These are phyloP conservation scores for Cocos nucifera DNA, from an alignment of 176 grass and related monocot species.

Conservation along the genomic window DNA sequence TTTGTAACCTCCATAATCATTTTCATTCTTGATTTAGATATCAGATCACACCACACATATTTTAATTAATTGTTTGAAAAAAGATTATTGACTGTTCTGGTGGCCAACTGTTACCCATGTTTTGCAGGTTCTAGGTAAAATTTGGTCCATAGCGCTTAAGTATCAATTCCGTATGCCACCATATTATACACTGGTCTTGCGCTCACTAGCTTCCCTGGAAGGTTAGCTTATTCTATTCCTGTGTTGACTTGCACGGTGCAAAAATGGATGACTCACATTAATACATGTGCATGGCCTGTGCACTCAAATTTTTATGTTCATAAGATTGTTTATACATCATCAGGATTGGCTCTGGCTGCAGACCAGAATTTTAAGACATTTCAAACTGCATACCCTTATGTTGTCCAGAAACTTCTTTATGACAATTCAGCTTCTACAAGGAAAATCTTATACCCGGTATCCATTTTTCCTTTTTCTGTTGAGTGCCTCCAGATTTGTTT, in stretches of 20 bases:
- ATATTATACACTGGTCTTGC: slow-evolving; percentile 79
- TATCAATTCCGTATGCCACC: slow-evolving; percentile 94
- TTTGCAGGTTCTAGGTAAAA: slow-evolving; percentile 80
- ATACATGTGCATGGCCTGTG: too few relatives aligned
- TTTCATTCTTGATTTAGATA: too few relatives aligned
- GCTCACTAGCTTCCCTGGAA: slow-evolving; percentile 89
- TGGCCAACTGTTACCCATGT: slow-evolving; percentile 8
- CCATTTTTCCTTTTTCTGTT: slow-evolving; percentile 5
- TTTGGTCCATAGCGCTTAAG: slow-evolving; percentile 80
- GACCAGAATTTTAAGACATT: slow-evolving; percentile 68
- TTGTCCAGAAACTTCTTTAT: slow-evolving; percentile 52
- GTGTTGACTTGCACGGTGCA: not conserved
- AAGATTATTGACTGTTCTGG: too few relatives aligned
- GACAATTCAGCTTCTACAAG: slow-evolving; percentile 61
- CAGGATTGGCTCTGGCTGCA: slow-evolving; percentile 51
- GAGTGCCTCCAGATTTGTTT: not conserved
- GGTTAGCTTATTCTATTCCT: slow-evolving; percentile 26
- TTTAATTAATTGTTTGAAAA: too few relatives aligned
- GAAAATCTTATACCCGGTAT: slow-evolving; percentile 58
- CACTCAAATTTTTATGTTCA: not conserved
- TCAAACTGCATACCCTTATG: slow-evolving; percentile 68
- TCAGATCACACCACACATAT: too few relatives aligned
- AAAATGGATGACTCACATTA: not conserved
- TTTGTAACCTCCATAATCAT: too few relatives aligned
- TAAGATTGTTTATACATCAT: slow-evolving; percentile 5